Percentiles rank a stretch among this genome's conserved stretches.
Conservation (phyloP, 1,139 yeast species). For the Kodamaea arcana region DNA sequence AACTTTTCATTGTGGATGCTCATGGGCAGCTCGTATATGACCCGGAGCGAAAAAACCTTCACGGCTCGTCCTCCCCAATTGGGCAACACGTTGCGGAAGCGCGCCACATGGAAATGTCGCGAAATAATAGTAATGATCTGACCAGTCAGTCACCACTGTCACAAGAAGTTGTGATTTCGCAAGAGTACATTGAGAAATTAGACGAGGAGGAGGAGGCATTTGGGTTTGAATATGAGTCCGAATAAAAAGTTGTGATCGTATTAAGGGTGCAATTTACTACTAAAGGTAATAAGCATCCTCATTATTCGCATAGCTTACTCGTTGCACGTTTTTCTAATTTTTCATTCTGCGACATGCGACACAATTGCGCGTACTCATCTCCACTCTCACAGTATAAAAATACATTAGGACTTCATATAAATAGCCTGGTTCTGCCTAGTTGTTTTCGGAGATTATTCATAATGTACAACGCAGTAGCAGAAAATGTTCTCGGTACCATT, state of each 20-base stretch:
- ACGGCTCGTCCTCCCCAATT: constrained; percentile 4
- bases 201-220: constrained; percentile 21
- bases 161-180: not conserved
- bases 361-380: not conserved
- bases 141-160: not conserved
- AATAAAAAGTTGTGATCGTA: constrained; percentile 10
- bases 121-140: not conserved
- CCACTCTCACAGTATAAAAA: not conserved
- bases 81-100: constrained; percentile 2
- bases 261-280: too few species aligned
- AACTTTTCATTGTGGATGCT: constrained; percentile 14
- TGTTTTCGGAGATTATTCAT: not conserved
- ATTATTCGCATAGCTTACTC: too few species aligned
- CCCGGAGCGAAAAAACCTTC: constrained; percentile 7
- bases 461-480: constrained; percentile 36
- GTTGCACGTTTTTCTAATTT: not conserved
- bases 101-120: not conserved
- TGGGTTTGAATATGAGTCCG: constrained; percentile 35
- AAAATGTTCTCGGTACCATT: constrained; percentile 79
- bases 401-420: too few species aligned
- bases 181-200: not conserved
- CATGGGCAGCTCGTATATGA: constrained; percentile 21
- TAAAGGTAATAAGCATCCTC: too few species aligned
- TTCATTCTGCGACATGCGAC: not conserved
- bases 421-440: not conserved